These are phyloP conservation scores for Saccharomyces pastorianus DNA, from an alignment of 1,139 yeast genomes.

Conservation along the genomic window DNA sequence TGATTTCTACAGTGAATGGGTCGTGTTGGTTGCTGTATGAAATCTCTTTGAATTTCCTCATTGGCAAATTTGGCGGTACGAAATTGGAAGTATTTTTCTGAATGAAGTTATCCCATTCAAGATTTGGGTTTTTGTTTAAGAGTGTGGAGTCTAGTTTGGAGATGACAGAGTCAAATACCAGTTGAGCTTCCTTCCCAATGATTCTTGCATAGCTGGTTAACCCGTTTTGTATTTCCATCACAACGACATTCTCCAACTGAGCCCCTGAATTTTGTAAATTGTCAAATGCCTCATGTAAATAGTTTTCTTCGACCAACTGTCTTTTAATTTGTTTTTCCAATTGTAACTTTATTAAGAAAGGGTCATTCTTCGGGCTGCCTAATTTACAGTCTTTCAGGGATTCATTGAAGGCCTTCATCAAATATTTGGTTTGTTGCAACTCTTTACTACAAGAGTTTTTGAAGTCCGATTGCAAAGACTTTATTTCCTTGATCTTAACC, in stretches of 20 bases:
- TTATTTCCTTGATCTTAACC: conserved; percentile 81
- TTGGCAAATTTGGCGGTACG: conserved; percentile 64
- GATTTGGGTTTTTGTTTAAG: conserved; percentile 64
- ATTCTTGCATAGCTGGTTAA: conserved; percentile 62
- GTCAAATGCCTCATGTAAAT: conserved; percentile 76
- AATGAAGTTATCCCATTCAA: conserved; percentile 86
- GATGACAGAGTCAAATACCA: conserved; percentile 55
- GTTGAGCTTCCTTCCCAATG: conserved; percentile 59
- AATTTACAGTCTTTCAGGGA: conserved; percentile 38
- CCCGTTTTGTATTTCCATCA: conserved; percentile 77
- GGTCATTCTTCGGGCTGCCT: conserved; percentile 47
- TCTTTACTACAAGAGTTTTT: conserved; percentile 67
- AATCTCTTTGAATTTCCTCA: conserved; percentile 58
- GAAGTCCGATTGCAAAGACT: conserved; percentile 73
- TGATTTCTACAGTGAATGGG: conserved; percentile 60
- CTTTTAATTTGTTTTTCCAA: conserved; percentile 70
- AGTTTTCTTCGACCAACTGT: conserved; percentile 77
- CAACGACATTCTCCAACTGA: conserved; percentile 82
- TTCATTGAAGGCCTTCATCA: conserved; percentile 42
- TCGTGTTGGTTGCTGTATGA: conserved; percentile 61
- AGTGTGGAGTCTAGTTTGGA: conserved; percentile 67
- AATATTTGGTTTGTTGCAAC: conserved; percentile 50
- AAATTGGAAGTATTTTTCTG: conserved; percentile 60
- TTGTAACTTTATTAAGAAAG: conserved; percentile 62
- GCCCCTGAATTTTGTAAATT: conserved; percentile 84